Evolutionary conservation across 1,284 basidiomycete genomes (phyloP).

Genomic region (Inonotus obliquus): DNA sequence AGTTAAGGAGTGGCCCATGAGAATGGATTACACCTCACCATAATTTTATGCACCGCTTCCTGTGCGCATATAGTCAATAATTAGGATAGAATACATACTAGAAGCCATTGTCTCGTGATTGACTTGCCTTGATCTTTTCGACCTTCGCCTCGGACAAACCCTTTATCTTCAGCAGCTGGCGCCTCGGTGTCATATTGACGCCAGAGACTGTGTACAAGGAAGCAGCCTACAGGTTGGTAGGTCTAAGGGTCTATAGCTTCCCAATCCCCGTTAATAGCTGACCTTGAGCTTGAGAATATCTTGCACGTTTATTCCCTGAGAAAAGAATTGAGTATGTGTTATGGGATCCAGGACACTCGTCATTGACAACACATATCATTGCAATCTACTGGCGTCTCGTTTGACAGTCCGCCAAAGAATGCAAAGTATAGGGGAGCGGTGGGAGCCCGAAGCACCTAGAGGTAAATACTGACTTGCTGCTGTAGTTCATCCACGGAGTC

Average conservation of each 20-base stretch:
- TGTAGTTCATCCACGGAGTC: constrained; percentile 87
- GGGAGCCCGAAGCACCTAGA: neutral
- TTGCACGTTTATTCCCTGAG: constrained; percentile 88
- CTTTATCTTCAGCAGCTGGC: constrained; percentile 90
- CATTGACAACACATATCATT: no score
- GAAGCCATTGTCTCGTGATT: constrained; percentile 1
- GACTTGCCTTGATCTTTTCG: constrained; percentile 83
- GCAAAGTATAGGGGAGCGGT: constrained; percentile 15
- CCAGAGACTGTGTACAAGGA: constrained; percentile 78
- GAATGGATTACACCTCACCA: constrained; percentile 41
- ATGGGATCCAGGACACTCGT: neutral
- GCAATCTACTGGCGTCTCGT: neutral
- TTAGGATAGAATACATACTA: constrained; percentile 5
- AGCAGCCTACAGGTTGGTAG: constrained; percentile 42
- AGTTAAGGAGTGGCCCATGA: neutral
- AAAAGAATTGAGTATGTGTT: neutral
- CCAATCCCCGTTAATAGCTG: neutral
- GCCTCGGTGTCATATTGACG: constrained; percentile 81
- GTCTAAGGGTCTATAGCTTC: constrained; percentile 8
- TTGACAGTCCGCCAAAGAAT: neutral
- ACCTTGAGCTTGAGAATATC: constrained; percentile 93
- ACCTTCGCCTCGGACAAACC: constrained; percentile 90
- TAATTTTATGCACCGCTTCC: constrained; percentile 84
- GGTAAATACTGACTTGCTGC: constrained; percentile 59
- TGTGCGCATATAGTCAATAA: constrained; percentile 28